Conservation (phyloP, 202 grass and related monocot species). For the Carex sylvatica region DNA sequence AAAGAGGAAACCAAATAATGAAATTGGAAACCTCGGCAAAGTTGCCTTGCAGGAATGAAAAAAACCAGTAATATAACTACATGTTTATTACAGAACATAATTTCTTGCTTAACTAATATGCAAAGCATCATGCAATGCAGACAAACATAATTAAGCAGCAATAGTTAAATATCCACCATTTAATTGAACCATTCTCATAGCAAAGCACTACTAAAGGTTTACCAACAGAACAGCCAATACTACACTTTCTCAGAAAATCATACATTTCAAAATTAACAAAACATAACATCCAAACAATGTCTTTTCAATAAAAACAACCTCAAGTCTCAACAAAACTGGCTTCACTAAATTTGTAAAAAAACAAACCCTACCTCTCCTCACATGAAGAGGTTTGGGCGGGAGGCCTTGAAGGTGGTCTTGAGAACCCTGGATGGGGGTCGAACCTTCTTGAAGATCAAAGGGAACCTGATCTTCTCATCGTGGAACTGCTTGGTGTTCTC, state of each 20-base stretch:
- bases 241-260: neutral
- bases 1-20: slow-evolving; percentile 20
- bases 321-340: neutral
- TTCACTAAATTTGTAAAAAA: neutral
- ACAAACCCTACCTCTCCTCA: slow-evolving; percentile 34
- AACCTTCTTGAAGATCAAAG: slow-evolving; percentile 68
- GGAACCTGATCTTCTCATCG: slow-evolving; percentile 75
- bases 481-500: slow-evolving; percentile 91
- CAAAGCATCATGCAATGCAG: neutral
- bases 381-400: slow-evolving; percentile 79
- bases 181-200: neutral
- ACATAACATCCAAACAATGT: slow-evolving; percentile 7
- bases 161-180: neutral
- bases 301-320: neutral
- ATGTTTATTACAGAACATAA: neutral
- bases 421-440: slow-evolving; percentile 78
- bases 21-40: slow-evolving; percentile 23
- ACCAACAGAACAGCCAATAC: neutral
- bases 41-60: neutral
- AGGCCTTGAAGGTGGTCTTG: slow-evolving; percentile 87
- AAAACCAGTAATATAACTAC: neutral
- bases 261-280: slow-evolving; percentile 17
- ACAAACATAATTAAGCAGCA: neutral
- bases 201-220: slow-evolving; percentile 1
- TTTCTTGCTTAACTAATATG: neutral